Percentiles rank a stretch among this genome's conserved stretches.
These are phyloP conservation scores for Termitomyces sp. DNA, from an alignment of 768 basidiomycete species.

Conservation along the genomic window DNA sequence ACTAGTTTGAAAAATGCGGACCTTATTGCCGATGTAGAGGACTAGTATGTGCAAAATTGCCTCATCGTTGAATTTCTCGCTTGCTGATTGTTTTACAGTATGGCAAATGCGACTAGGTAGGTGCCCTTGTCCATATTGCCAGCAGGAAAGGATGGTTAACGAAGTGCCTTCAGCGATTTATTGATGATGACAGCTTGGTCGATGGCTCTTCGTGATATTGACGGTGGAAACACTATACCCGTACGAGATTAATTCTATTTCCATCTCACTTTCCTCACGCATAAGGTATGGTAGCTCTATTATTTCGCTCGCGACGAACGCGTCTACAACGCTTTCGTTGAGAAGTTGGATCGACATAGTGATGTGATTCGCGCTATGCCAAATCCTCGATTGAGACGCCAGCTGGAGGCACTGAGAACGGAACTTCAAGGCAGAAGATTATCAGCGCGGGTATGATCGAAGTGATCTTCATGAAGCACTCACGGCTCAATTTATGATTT, in stretches of 20 bases:
- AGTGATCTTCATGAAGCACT: neutral
- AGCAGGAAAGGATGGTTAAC: neutral
- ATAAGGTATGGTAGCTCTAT: slow-evolving; percentile 39
- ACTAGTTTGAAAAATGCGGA: slow-evolving; percentile 77
- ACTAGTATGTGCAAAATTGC: slow-evolving; percentile 58
- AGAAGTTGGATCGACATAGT: slow-evolving; percentile 38
- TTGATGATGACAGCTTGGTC: slow-evolving; percentile 81
- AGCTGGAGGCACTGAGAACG: slow-evolving; percentile 2
- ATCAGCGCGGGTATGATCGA: neutral
- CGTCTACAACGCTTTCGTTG: slow-evolving; percentile 65
- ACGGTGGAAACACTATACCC: slow-evolving; percentile 63
- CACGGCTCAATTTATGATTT: neutral
- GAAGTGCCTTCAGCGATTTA: slow-evolving; percentile 43
- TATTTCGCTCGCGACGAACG: slow-evolving; percentile 94
- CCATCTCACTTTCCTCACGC: neutral
- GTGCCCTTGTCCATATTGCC: slow-evolving; percentile 1
- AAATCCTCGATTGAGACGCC: slow-evolving; percentile 1
- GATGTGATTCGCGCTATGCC: neutral
- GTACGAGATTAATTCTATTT: slow-evolving; percentile 32
- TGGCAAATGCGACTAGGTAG: slow-evolving; percentile 78
- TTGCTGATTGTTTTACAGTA: slow-evolving; percentile 31
- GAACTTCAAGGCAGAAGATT: slow-evolving; percentile 3
- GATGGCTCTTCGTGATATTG: slow-evolving; percentile 48
- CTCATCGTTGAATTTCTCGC: neutral
- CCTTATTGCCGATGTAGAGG: slow-evolving; percentile 77